phyloP scores from a whole-genome alignment of 768 basidiomycete genomes.

The Lactarius evosmus region DNA sequence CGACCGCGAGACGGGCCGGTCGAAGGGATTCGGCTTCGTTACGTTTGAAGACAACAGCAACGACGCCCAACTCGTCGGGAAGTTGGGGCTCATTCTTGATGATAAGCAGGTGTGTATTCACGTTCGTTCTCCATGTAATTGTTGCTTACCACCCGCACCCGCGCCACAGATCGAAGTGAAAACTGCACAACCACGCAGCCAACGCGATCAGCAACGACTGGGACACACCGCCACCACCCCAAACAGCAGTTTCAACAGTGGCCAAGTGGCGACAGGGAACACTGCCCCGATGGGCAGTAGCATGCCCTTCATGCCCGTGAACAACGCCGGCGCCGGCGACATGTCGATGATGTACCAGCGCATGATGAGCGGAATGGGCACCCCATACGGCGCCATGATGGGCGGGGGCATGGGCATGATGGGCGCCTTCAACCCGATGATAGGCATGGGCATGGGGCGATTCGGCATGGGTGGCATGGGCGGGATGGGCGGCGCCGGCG shows the following conservation, averaged over 20 bases:
- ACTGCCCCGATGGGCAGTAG: slow-evolving; percentile 33
- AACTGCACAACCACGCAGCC: slow-evolving; percentile 87
- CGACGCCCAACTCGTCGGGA: slow-evolving; percentile 84
- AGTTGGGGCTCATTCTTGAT: slow-evolving; percentile 75
- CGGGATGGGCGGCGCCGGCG: slow-evolving; percentile 52
- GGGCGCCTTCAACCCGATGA: slow-evolving; percentile 28
- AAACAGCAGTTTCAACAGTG: slow-evolving; percentile 28
- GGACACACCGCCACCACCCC: slow-evolving; percentile 16
- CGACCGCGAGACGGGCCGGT: slow-evolving; percentile 90
- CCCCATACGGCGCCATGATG: slow-evolving; percentile 37
- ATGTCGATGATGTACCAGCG: slow-evolving; percentile 72
- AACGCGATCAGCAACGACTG: slow-evolving; percentile 60
- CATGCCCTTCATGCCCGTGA: slow-evolving; percentile 43
- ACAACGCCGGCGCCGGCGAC: slow-evolving; percentile 28
- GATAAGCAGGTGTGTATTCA: slow-evolving; percentile 75
- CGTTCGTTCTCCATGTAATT: not conserved
- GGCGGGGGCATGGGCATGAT: slow-evolving; percentile 37
- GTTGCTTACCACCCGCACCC: not conserved
- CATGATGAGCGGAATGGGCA: slow-evolving; percentile 86
- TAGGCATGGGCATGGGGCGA: slow-evolving; percentile 38
- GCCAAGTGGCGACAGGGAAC: slow-evolving; percentile 31
- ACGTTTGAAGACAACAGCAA: slow-evolving; percentile 93
- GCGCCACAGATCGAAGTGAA: slow-evolving; percentile 89
- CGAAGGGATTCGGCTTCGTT: slow-evolving; percentile 98
- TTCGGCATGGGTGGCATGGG: slow-evolving; percentile 31